Evolutionary conservation across 2,329 filamentous ascomycete species (phyloP).

Genomic region (Ceratocystis cacaofunesta): DNA sequence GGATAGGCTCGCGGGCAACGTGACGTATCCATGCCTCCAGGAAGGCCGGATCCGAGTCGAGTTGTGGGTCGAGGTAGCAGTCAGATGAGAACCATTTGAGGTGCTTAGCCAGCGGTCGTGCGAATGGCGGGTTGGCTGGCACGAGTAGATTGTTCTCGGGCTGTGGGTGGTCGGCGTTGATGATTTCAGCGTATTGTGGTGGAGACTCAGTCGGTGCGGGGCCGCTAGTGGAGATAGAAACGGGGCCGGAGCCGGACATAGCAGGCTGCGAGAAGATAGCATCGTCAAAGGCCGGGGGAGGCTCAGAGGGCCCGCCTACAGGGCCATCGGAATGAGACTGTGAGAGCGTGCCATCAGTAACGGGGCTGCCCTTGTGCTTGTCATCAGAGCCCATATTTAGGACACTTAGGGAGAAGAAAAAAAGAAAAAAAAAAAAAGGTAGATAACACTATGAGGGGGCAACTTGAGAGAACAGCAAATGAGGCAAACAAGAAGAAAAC

Average conservation of each 20-base stretch:
- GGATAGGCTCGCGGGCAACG: conserved; percentile 35
- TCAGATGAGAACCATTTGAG: conserved; percentile 12
- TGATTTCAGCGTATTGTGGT: conserved; percentile 31
- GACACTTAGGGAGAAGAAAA: not conserved
- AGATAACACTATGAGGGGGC: not conserved
- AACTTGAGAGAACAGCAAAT: not conserved
- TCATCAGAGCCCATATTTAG: not conserved
- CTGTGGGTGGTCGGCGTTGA: conserved; percentile 17
- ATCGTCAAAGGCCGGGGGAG: conserved; percentile 9
- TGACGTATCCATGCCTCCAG: conserved; percentile 32
- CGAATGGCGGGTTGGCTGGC: conserved; percentile 17
- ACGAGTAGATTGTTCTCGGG: conserved; percentile 20
- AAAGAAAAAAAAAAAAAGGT: not conserved
- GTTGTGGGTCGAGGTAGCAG: conserved; percentile 31
- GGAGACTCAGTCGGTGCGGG: conserved; percentile 26
- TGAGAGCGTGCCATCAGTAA: not conserved
- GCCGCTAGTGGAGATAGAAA: too few relatives aligned
- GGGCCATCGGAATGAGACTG: not conserved
- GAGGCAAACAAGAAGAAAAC: not conserved
- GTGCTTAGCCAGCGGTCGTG: conserved; percentile 21
- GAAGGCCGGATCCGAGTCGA: conserved; percentile 31
- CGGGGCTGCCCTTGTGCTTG: not conserved
- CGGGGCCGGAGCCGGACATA: not conserved
- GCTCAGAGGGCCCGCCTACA: not conserved
- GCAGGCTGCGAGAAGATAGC: not conserved